These are phyloP conservation scores for Penicillium nordicum DNA, from an alignment of 2,329 filamentous ascomycete species.

Conservation along the genomic window DNA sequence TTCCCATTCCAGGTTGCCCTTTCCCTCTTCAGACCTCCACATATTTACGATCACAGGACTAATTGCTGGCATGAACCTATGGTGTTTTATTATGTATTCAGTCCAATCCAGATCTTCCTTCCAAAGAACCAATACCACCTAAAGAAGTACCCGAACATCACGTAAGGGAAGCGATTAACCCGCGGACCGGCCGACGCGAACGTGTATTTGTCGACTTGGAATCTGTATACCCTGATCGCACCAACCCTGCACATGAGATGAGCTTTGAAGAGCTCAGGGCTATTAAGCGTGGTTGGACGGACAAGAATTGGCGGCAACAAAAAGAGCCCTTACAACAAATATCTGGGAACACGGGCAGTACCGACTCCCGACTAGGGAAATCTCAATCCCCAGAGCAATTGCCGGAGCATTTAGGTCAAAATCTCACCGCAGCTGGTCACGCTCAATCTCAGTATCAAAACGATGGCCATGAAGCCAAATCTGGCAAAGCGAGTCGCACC, in stretches of 20 bases:
- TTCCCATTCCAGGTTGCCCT: conserved; percentile 36
- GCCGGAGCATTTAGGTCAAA: conserved; percentile 33
- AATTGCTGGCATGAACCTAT: conserved; percentile 60
- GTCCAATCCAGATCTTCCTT: conserved; percentile 42
- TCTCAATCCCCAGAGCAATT: conserved; percentile 22
- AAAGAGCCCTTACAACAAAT: conserved; percentile 55
- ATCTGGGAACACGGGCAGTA: conserved; percentile 39
- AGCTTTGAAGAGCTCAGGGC: conserved; percentile 93
- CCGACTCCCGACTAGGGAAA: conserved; percentile 17
- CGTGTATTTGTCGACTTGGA: conserved; percentile 84
- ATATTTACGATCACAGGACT: conserved; percentile 96
- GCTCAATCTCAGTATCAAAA: conserved; percentile 18
- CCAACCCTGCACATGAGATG: conserved; percentile 68
- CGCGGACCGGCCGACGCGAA: conserved; percentile 77
- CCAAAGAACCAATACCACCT: conserved; percentile 35
- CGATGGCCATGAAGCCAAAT: conserved; percentile 27
- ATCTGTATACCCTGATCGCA: conserved; percentile 75
- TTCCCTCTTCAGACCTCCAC: conserved; percentile 47
- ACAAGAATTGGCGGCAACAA: conserved; percentile 51
- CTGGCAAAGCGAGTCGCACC: conserved; percentile 62
- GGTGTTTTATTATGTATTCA: conserved; percentile 51
- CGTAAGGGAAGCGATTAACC: conserved; percentile 79
- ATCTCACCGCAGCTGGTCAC: conserved; percentile 27
- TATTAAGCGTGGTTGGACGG: conserved; percentile 64
- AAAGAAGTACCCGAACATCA: conserved; percentile 67